These are phyloP conservation scores for Lasiodiplodia theobromae DNA, from an alignment of 2,329 filamentous ascomycete species.

Conservation along the genomic window DNA sequence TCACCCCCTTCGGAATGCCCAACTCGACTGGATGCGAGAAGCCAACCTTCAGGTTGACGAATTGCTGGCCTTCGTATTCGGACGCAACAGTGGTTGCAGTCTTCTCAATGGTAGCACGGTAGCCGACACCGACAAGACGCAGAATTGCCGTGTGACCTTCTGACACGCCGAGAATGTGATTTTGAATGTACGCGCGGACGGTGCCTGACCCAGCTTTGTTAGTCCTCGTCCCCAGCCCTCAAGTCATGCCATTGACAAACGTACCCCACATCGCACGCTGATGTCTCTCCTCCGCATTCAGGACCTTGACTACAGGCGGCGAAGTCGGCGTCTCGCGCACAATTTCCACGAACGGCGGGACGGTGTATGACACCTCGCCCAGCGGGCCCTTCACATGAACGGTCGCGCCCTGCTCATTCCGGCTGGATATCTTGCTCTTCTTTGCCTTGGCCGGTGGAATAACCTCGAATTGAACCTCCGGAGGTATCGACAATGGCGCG, in stretches of 20 bases:
- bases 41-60: constrained; percentile 92
- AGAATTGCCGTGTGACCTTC: constrained; percentile 96
- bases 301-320: constrained; percentile 73
- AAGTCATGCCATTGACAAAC: constrained; percentile 38
- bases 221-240: background rate
- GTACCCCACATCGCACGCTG: constrained; percentile 97
- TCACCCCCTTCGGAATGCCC: constrained; percentile 80
- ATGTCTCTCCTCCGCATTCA: constrained; percentile 71
- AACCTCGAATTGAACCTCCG: constrained; percentile 71
- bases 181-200: constrained; percentile 85
- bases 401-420: constrained; percentile 68
- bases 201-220: constrained; percentile 68
- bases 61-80: constrained; percentile 81
- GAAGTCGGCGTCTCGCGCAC: constrained; percentile 68
- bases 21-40: constrained; percentile 96
- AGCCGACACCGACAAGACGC: constrained; percentile 92
- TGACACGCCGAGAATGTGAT: constrained; percentile 90
- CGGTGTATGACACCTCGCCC: constrained; percentile 75
- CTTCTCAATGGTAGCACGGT: constrained; percentile 85
- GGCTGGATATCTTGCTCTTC: constrained; percentile 65
- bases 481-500: constrained; percentile 58
- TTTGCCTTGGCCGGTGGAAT: constrained; percentile 67
- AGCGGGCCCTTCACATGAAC: constrained; percentile 83
- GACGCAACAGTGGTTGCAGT: constrained; percentile 71
- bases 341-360: constrained; percentile 81